A percentile compares a stretch with the other conserved stretches of the same genome.
phyloP scores from a whole-genome alignment of 2,329 filamentous ascomycete genomes.

The Neopestalotiopsis sp. region DNA sequence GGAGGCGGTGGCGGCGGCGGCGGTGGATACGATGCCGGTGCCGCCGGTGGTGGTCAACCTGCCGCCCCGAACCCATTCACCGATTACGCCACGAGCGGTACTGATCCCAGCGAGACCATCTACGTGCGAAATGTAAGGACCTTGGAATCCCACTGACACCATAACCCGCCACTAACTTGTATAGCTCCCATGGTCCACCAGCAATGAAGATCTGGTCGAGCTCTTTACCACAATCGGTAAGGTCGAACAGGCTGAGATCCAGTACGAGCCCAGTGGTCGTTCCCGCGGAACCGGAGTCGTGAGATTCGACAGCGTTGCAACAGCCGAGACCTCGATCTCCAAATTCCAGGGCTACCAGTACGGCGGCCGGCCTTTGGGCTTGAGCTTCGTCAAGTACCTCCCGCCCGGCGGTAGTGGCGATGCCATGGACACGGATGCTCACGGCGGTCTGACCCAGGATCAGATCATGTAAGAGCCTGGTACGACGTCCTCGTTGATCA shows the following conservation, averaged over 20 bases:
- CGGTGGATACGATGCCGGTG: constrained; percentile 48
- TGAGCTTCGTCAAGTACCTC: constrained; percentile 93
- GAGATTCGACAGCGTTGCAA: constrained; percentile 81
- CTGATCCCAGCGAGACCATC: constrained; percentile 82
- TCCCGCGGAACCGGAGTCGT: constrained; percentile 97
- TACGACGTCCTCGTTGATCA: no score
- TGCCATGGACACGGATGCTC: constrained; percentile 82
- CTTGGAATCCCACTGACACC: neutral
- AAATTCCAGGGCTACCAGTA: constrained; percentile 99
- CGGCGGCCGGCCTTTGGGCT: constrained; percentile 88
- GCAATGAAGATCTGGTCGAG: constrained; percentile 95
- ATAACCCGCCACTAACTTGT: constrained; percentile 23
- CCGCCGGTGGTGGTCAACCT: constrained; percentile 43
- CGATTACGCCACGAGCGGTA: constrained; percentile 86
- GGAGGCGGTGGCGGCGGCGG: constrained; percentile 50
- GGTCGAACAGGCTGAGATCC: constrained; percentile 98
- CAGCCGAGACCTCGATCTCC: constrained; percentile 90
- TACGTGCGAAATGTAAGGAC: constrained; percentile 93
- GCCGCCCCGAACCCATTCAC: constrained; percentile 88
- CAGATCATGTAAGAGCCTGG: constrained; percentile 82
- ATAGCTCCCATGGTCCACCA: constrained; percentile 97
- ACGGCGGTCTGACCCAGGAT: constrained; percentile 85
- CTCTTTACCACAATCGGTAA: constrained; percentile 98
- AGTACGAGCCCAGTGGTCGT: constrained; percentile 95
- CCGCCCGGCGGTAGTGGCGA: constrained; percentile 69